Evolutionary conservation across 2,329 filamentous ascomycete species (phyloP), one percentile per base, ranked within the genome.

Genomic region (Coniella vitis): DNA sequence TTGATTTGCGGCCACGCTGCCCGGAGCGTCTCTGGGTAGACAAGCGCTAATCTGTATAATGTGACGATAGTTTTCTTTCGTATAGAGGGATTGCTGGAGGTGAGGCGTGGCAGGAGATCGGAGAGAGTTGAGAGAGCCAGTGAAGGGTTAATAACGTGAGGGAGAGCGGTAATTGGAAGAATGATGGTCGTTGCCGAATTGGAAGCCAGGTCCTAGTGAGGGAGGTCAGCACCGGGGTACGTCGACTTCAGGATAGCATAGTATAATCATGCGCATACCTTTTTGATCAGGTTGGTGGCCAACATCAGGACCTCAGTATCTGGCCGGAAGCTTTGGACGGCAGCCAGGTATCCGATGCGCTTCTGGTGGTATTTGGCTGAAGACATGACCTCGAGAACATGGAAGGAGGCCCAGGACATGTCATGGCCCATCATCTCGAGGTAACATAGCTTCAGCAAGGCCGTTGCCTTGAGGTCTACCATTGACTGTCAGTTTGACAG

Each of bases 341-440:
- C 93, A 13, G 87, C 91, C 17, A 98, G 75, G 65, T 98, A 98
- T 50, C 91, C 93, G 38, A 96, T 89, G 56, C 91, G 80, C 70
- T 98, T 98, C 68, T 96, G 91, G 57, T 90, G 79, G 66, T 95
- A 95, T 65, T 96, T 97, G 41, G 86, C 76, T 35, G 89, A 95
- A 34, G 90, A 95, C 93, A 98, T 98, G 69, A 98, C 93, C 71
- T 98, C 93, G 41, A 98, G 83, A 45, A 97, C 91, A 65, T 98
- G 88, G 70, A 98, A 98, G 12, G 90, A 90, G 4, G 93, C 93
- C 93, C 93, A 98, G 3, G 91, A 96, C 93, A 98, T 98, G 69
- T 97, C 93, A 65, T 97, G 87, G 13, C 93, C 93, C 58, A 97
- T 90, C 93, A 98, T 98, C 66, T 98, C 93, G 57, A 98, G 81